Conservation (phyloP, 2,329 filamentous ascomycete genomes). For the Epichloe gansuensis region DNA sequence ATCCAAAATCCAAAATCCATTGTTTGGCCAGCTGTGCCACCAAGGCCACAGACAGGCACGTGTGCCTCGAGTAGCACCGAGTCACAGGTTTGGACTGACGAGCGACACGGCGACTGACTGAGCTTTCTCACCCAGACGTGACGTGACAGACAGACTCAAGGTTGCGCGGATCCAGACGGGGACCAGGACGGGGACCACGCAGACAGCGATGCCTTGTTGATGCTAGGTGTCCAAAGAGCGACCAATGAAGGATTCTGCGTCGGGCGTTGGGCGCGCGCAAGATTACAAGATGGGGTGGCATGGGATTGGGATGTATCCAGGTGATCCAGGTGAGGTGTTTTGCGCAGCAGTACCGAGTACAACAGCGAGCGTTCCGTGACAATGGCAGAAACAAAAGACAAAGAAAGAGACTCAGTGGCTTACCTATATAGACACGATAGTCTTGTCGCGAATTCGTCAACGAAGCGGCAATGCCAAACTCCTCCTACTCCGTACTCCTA, state of each 20-base stretch:
- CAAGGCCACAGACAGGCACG: background rate
- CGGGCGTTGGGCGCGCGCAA: no score
- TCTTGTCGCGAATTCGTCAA: background rate
- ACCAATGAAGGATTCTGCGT: no score
- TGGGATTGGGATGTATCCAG: background rate
- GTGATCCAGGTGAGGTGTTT: background rate
- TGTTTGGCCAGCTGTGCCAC: constrained; percentile 3
- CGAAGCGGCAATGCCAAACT: background rate
- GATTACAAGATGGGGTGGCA: no score
- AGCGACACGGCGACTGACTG: background rate
- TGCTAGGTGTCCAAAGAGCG: no score
- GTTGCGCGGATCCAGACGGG: no score
- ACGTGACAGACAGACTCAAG: no score
- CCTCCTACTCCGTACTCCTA: background rate
- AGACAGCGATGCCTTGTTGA: no score
- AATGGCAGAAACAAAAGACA: background rate
- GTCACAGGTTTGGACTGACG: background rate
- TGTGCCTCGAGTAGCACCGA: constrained; percentile 1
- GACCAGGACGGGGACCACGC: no score
- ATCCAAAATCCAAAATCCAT: background rate
- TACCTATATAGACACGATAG: background rate
- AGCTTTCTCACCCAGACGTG: background rate
- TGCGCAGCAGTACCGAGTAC: background rate
- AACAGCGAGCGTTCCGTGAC: background rate
- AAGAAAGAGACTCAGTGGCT: background rate